Percentiles rank a stretch among this genome's conserved stretches.
Conservation (phyloP, 768 basidiomycete species). For the Pleurotus djamor region DNA sequence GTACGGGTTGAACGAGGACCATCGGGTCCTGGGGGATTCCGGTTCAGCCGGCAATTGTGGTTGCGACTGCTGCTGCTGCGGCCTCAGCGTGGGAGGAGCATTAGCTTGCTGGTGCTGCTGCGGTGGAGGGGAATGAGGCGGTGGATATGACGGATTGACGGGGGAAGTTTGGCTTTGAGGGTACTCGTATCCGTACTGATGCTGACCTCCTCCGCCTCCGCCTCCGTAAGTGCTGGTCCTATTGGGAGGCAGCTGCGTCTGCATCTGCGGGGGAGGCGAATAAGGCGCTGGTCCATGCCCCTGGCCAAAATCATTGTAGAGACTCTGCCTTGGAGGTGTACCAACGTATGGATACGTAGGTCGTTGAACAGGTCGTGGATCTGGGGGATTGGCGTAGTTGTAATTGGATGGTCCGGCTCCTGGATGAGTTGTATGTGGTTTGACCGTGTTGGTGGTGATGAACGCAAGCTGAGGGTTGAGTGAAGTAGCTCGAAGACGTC, state of each 20-base stretch:
- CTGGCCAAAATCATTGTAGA: background rate
- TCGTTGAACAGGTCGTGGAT: background rate
- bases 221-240: no score
- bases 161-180: background rate
- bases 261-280: background rate
- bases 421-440: background rate
- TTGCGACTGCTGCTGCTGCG: background rate
- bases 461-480: background rate
- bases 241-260: no score
- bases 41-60: background rate
- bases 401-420: background rate
- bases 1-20: constrained; percentile 7
- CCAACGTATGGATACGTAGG: background rate
- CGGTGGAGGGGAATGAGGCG: background rate
- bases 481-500: background rate
- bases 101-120: background rate
- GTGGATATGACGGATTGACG: background rate
- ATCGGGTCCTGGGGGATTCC: background rate
- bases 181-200: background rate
- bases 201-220: no score
- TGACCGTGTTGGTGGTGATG: background rate
- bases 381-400: background rate
- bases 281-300: background rate
- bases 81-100: background rate
- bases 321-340: background rate